Evolutionary conservation across 345 rosid species (phyloP).

Genomic region (Arabidopsis thaliana): TAIR10.1 NC_003074.8:1739001-1739500

Average conservation of each 20-base stretch:
- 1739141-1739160: conserved; percentile 39
- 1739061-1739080: conserved; percentile 26
- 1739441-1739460: not conserved
- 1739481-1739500: conserved; percentile 32
- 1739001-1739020: not conserved
- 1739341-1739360: conserved; percentile 36
- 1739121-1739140: conserved; percentile 17
- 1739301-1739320: conserved; percentile 44
- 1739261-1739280: not conserved
- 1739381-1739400: conserved; percentile 6
- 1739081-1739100: not conserved
- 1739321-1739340: conserved; percentile 43
- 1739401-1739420: not conserved
- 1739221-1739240: conserved; percentile 22
- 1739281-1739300: conserved; percentile 41
- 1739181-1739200: conserved; percentile 37
- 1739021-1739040: conserved; percentile 38
- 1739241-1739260: conserved; percentile 15
- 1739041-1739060: conserved; percentile 27
- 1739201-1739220: conserved; percentile 19
- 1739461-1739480: not conserved
- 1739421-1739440: not conserved
- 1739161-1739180: conserved; percentile 42
- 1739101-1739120: not conserved
- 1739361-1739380: conserved; percentile 34